Evolutionary conservation across 1,139 yeast species (phyloP), one percentile per base, ranked within the genome.

Genomic region (Candida albicans): DNA sequence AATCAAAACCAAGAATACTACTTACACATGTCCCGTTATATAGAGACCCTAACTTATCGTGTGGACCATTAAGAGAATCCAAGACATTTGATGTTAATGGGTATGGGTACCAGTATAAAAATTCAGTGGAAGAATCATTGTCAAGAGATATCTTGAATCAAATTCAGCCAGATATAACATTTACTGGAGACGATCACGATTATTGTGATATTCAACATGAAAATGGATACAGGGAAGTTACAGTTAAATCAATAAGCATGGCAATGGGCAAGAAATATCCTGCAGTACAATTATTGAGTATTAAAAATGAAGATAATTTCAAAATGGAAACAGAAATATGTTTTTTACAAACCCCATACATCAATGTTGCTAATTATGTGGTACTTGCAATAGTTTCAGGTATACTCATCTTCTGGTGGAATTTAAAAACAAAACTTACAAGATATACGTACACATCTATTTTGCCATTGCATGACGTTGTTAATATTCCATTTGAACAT

Each of bases 121-220:
- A 78, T 33, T 73, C 74, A 0, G 53, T 79, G 1, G 82, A 80
- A 32, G 69, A 76, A 25, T 77, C 76, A 4, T 56, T 86, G 4
- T 73, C 93, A 0, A 70, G 77, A 37, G 68, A 73, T n/a, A 73
- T 93, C 7, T 62, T 93, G 33, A 57, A 70, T 2, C 63, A 65
- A 5, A 59, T 90, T 1, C 68, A 75, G 41, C 99, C 99, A 0
- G 68, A 71, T 22, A 65, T 84, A 8, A 74, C 88, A 1, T 87
- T 89, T 59, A 82, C 96, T 2, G 99, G 99, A 1, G 99, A 93
- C 60, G 99, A 93, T 61, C 99, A 95, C 65, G 99, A 95, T 53
- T 77, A 75, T 55, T 79, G 84, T 55, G 81, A 76, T 49, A 59
- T 75, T 4, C 44, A 48, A 2, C 82, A 77, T 53, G 53, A 57